Conservation (phyloP, 1,284 basidiomycete genomes). For the Malassezia slooffiae region DNA sequence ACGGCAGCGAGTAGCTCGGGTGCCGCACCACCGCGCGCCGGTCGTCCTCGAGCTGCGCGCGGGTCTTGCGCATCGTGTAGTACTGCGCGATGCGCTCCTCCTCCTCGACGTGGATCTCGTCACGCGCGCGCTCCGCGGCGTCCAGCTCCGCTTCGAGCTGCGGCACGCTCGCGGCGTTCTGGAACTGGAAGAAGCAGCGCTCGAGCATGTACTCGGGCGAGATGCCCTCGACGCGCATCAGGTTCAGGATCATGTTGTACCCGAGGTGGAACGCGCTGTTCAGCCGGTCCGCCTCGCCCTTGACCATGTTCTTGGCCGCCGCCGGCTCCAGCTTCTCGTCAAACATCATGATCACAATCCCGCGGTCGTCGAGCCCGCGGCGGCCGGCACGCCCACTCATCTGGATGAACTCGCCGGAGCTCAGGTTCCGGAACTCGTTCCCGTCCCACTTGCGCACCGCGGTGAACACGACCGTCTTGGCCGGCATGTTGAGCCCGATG, state of each 20-base stretch:
- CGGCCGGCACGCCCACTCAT: conserved; percentile 98
- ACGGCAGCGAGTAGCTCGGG: conserved; percentile 82
- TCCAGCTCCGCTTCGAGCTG: conserved; percentile 72
- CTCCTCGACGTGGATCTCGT: conserved; percentile 63
- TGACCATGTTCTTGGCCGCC: conserved; percentile 91
- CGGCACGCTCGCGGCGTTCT: conserved; percentile 81
- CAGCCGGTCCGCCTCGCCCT: conserved; percentile 90
- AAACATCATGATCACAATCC: conserved; percentile 99
- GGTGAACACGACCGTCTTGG: conserved; percentile 97
- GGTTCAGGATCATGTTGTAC: conserved; percentile 97
- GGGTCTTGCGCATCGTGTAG: conserved; percentile 77
- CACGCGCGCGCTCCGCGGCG: conserved; percentile 61
- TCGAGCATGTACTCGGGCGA: conserved; percentile 98
- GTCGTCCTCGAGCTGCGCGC: conserved; percentile 74
- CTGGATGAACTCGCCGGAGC: conserved; percentile 49
- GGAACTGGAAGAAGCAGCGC: conserved; percentile 95
- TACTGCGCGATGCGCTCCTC: conserved; percentile 78
- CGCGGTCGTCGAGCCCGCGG: conserved; percentile 92
- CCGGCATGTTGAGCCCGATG: conserved; percentile 98
- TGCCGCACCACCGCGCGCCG: conserved; percentile 86
- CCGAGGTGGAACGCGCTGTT: conserved; percentile 98
- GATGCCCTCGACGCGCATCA: conserved; percentile 97
- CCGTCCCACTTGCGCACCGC: conserved; percentile 93
- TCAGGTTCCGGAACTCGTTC: conserved; percentile 76
- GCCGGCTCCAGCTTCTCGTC: conserved; percentile 92